phyloP scores from a whole-genome alignment of 169 alveolate species.

The Plasmodium relictum region DNA sequence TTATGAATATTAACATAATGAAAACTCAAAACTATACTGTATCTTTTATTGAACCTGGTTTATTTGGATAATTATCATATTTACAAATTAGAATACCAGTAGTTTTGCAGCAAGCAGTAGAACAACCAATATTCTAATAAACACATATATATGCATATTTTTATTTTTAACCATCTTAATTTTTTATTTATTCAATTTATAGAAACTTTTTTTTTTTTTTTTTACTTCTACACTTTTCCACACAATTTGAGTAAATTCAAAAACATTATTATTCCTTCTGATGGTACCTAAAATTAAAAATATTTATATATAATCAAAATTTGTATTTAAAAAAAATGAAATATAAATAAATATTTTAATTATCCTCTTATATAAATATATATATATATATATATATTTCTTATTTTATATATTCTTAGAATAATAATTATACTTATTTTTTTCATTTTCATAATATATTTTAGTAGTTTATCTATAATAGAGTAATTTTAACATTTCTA shows the following conservation, averaged over 20 bases:
- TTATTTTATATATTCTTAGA: too few relatives aligned
- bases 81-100: slow-evolving; percentile 49
- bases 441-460: too few relatives aligned
- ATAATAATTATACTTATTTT: too few relatives aligned
- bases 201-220: background rate
- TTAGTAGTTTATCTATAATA: too few relatives aligned
- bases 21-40: background rate
- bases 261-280: slow-evolving; percentile 27
- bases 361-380: too few relatives aligned
- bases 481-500: too few relatives aligned
- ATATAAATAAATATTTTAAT: too few relatives aligned
- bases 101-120: slow-evolving; percentile 54
- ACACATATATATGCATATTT: background rate
- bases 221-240: slow-evolving; percentile 70
- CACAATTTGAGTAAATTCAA: slow-evolving; percentile 50
- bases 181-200: too few relatives aligned
- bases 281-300: slow-evolving; percentile 27
- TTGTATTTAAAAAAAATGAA: too few relatives aligned
- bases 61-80: slow-evolving; percentile 44
- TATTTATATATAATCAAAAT: too few relatives aligned
- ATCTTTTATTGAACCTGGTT: slow-evolving; percentile 36
- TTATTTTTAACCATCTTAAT: too few relatives aligned
- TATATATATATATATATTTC: too few relatives aligned
- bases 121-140: slow-evolving; percentile 47
- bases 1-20: background rate